Evolutionary conservation across 1,139 yeast genomes (phyloP), one percentile per base, ranked within the genome.

Genomic region (Hemisphaericaspora lyxosophila): DNA sequence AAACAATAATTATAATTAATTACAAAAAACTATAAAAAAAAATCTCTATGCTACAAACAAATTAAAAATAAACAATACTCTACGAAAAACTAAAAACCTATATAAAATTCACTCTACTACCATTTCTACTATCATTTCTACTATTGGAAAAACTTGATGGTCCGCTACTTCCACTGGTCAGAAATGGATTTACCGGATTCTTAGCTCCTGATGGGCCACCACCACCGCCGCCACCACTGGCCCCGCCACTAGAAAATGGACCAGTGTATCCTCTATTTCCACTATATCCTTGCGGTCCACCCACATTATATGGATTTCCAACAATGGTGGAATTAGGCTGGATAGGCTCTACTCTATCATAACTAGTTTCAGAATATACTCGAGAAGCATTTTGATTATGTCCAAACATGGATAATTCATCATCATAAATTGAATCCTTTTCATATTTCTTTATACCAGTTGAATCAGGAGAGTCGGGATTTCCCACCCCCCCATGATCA

Each of bases 401-500:
- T 7, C 29, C 44, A 37, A 47, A 47, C 14, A 49, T 49, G 11
- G 57, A 51, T 12, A 51, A 47, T 27, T 62, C 69, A 16, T 64
- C 73, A 30, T 66, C 71, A 41, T 59, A 63, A 7, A 57, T 54
- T 3, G 64, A 33, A 34, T 64, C 71, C 31, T 66, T 70, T 37
- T 49, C 62, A 14, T 45, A 40, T 24, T 40, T 36, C 9, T 15
- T 16, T 3, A 7, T 6, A 13, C 14, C 12, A 5, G 9, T 9
- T 12, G 16, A 22, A n/a, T 53, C 51, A 28, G 56, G 57, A 18
- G 61, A 63, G n/a, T n/a, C n/a, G n/a, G n/a, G n/a, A n/a, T n/a
- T n/a, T n/a, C n/a, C n/a, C n/a, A n/a, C n/a, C n/a, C n/a, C n/a
- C 23, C 60, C 61, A 44, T 68, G 67, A 43, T 76, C 88, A 57